Evolutionary conservation across 1,139 yeast genomes (phyloP), one percentile per base, ranked within the genome.

Genomic region (Williopsis jadinii): DNA sequence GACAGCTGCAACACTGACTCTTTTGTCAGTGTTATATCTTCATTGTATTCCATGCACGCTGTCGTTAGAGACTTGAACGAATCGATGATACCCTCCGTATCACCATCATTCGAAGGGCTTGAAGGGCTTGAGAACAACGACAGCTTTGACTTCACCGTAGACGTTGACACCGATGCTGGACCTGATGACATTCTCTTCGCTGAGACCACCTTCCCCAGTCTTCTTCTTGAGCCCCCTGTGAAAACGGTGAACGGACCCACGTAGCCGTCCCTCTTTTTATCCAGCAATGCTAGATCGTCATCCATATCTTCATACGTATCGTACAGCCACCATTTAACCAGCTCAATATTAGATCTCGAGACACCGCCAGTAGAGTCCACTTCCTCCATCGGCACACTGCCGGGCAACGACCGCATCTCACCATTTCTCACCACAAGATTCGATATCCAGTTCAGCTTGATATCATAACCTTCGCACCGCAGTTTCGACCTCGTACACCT

Each of bases 291-390:
- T 8, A 49, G 42, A 26, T 43, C 52, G 11, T 12, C 26, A 24
- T 41, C 50, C 35, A 51, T 34, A 29, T 48, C 53, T 5, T 84
- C 84, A 54, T 88, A 86, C 13, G 77, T 74, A 38, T 73, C 85
- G 38, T 73, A 74, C 60, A 72, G 66, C 14, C 75, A 68, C 58
- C 90, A 88, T 40, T 64, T 70, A 2, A 86, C 95, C 56, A 83
- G 79, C 1, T 74, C 88, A 11, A 84, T 79, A 43, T 75, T 73
- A 46, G 95, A 66, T 53, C 97, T 66, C 11, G 38, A 36, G 10
- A 30, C 29, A 19, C 29, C 15, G 11, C 30, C 19, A 9, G 11
- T 28, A n/a, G 30, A 28, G 8, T 11, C 54, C 80, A 51, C 34
- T 43, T 46, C 11, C 38, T 32, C 5, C 42, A 13, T 39, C 36